Evolutionary conservation across 2,329 filamentous ascomycete species (phyloP), one percentile per base, ranked within the genome.

Genomic region (Calonectria pauciramosa): DNA sequence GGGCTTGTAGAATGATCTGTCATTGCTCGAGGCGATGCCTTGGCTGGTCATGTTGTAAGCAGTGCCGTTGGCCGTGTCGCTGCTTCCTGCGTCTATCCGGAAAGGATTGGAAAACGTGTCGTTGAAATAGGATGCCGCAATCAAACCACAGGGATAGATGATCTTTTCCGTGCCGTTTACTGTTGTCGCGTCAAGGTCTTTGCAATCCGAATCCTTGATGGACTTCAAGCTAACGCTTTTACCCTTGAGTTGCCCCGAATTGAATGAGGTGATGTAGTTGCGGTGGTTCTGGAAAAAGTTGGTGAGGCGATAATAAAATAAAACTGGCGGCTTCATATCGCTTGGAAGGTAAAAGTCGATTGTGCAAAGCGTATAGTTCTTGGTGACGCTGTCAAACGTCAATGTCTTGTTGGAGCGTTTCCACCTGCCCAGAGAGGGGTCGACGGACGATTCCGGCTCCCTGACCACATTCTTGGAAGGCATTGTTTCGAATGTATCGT

Each of bases 281-380:
- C 56, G 56, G 23, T 60, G 56, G 34, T 60, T 60, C 34, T 60
- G 56, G n/a, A 41, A 60, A 23, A 60, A 23, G 14, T 60, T 60
- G 9, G 56, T 41, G n/a, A 60, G 56, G 13, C 56, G 32, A 41
- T 60, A 60, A 11, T 36, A 60, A 18, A 60, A 60, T 1, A 60
- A 14, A 60, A 60, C 56, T 0, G 56, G 56, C 23, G 56, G 56
- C 36, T 60, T 26, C 56, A 60, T 60, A n/a, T 60, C 56, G 16
- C 36, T 36, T 10, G 56, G 56, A 13, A 60, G 56, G 13, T 60
- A 26, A n/a, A 60, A 60, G 11, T 60, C 56, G 14, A 60, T 60
- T 7, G 56, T 60, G 56, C 56, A 60, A 2, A 60, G 34, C 7
- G 56, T 60, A 11, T 60, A 60, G n/a, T 41, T 60, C 6, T 60